Evolutionary conservation across 169 alveolate genomes (phyloP), one percentile per base, ranked within the genome.

Genomic region (Eimeria maxima): DNA sequence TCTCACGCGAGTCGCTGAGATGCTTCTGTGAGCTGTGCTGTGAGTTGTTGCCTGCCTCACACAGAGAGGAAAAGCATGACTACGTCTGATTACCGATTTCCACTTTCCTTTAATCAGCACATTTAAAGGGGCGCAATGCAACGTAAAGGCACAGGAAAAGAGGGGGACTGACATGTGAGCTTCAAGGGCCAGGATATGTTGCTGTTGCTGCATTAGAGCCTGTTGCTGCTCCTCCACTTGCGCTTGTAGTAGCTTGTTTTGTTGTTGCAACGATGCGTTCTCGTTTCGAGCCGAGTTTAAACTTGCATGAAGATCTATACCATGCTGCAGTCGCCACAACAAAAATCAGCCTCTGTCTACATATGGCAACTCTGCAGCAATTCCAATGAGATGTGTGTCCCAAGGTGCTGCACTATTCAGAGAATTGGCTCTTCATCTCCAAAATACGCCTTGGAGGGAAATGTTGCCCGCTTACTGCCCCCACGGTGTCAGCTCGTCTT

Each of bases 1-100:
- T 60, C 93, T 86, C 93, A 86, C 93, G 93, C 76, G 81, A 86
- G 78, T 33, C 93, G 55, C 93, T 86, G 93, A 11, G 44, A 63
- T 20, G 93, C 93, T 16, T 86, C 80, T 80, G 50, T 42, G 81
- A 86, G 93, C 42, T 86, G 93, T 13, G 81, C 63, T 16, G 76
- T 63, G 81, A 86, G 76, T 63, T 60, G 81, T 57, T 57, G 93
- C 60, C 93, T 86, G 93, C 67, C 47, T 27, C 80, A 63, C 81
- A 86, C 60, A 29, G 29, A 22, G 42, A 53, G 90, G 60, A 83
- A 53, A 83, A 53, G 11, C 50, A 60, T 13, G 89, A 29, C 13
- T 78, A 10, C 47, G 27, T 42, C 33, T 78, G 44, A 33, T 50
- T 29, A 29, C 8, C 24, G 80, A 29, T 14, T 27, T 3, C 80